Conservation (phyloP, 2,329 filamentous ascomycete species). For the Penicillium italicum region DNA sequence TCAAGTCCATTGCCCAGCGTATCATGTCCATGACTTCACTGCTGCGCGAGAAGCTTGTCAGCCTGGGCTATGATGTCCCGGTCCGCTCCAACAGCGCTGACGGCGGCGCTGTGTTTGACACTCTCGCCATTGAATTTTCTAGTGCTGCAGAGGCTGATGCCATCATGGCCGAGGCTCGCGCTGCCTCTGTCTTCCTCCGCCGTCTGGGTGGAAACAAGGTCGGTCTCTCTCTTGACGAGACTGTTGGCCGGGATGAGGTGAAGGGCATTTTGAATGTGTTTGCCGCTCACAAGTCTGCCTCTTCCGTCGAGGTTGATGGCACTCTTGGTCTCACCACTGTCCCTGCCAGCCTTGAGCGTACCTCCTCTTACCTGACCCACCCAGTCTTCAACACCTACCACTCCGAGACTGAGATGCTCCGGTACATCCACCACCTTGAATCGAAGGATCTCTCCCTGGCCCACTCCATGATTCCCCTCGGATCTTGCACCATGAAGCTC, state of each 20-base stretch:
- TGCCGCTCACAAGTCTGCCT: constrained; percentile 40
- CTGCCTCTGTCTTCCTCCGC: constrained; percentile 60
- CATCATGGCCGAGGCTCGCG: constrained; percentile 50
- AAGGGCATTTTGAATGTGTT: constrained; percentile 58
- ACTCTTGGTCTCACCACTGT: constrained; percentile 43
- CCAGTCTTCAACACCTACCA: constrained; percentile 93
- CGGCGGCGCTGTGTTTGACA: constrained; percentile 69
- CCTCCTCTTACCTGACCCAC: constrained; percentile 75
- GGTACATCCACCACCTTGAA: constrained; percentile 89
- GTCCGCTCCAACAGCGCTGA: constrained; percentile 55
- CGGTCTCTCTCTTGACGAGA: constrained; percentile 77
- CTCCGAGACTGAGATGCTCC: constrained; percentile 88
- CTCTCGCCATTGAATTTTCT: constrained; percentile 63
- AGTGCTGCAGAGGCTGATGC: constrained; percentile 51
- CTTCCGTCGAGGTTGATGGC: constrained; percentile 32
- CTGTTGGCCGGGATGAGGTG: constrained; percentile 55
- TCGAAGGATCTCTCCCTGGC: constrained; percentile 92
- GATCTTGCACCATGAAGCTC: constrained; percentile 98
- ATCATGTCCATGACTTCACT: constrained; percentile 68
- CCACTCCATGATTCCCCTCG: constrained; percentile 96
- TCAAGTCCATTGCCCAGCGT: constrained; percentile 78
- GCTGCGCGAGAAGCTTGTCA: constrained; percentile 61
- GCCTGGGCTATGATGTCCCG: constrained; percentile 62
- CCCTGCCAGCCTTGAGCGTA: constrained; percentile 60
- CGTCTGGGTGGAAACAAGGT: constrained; percentile 58